Evolutionary conservation across 257 asterid species (phyloP).

Genomic region (Penstemon eatonii): DNA sequence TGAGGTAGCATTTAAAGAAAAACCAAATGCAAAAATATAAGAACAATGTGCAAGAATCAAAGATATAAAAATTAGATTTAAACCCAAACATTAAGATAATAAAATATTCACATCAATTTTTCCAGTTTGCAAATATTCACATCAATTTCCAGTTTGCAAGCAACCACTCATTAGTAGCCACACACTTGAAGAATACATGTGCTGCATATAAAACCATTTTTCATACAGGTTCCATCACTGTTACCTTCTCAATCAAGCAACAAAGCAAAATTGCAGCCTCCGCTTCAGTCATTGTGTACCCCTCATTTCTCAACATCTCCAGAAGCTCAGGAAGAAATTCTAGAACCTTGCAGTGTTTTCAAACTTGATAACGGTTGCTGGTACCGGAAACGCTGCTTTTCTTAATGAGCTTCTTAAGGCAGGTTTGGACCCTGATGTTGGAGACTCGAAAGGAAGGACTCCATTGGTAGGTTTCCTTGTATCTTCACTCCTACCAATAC

Average conservation of each 20-base stretch:
- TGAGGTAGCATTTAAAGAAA: slow-evolving; percentile 15
- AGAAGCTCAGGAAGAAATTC: slow-evolving; percentile 97
- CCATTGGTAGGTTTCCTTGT: too few relatives aligned
- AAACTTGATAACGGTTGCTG: too few relatives aligned
- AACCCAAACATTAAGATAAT: not conserved
- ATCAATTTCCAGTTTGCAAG: too few relatives aligned
- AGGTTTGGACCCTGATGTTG: too few relatives aligned
- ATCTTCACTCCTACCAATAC: too few relatives aligned
- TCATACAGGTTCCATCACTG: slow-evolving; percentile 11
- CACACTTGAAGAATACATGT: slow-evolving; percentile 11
- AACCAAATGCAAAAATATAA: slow-evolving; percentile 10
- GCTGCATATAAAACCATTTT: slow-evolving; percentile 12
- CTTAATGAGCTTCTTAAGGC: too few relatives aligned
- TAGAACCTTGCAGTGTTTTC: slow-evolving; percentile 63
- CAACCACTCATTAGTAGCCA: slow-evolving; percentile 11
- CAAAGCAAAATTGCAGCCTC: slow-evolving; percentile 96
- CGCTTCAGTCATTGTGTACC: slow-evolving; percentile 85
- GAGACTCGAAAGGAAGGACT: too few relatives aligned
- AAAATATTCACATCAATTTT: not conserved
- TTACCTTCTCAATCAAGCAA: slow-evolving; percentile 94
- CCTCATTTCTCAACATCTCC: slow-evolving; percentile 80
- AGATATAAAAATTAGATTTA: not conserved
- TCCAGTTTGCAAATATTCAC: too few relatives aligned
- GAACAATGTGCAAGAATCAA: slow-evolving; percentile 1
- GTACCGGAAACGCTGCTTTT: too few relatives aligned